Evolutionary conservation across 1,284 basidiomycete species (phyloP), one percentile per base, ranked within the genome.

Genomic region (Ceratobasidium sp.): DNA sequence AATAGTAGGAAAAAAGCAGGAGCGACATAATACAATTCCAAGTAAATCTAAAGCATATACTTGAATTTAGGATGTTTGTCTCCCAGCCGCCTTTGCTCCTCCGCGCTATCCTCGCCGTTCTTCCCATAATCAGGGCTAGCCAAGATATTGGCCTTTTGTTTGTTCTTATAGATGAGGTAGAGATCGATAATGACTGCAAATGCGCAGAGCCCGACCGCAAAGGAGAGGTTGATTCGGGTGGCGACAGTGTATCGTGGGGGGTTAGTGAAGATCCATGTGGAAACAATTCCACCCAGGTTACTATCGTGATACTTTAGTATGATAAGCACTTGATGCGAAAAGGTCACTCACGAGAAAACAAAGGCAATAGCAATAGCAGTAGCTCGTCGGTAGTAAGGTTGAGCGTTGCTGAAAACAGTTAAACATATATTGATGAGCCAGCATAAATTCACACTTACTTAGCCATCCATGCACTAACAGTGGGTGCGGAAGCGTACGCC

Each of bases 401-500:
- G 48, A 46, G 54, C 67, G 62, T 79, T 79, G n/a, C 74, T 78
- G 7, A 52, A 38, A 56, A 54, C 15, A 23, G 20, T 68, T 15
- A 76, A 38, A 48, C n/a, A 40, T 3, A 69, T 23, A n/a, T n/a
- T n/a, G n/a, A n/a, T 33, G 44, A 2, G 7, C 13, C 38, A 40
- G 54, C 2, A 33, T 54, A 1, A 28, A 33, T 38, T 38, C 1
- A 17, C 26, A 52, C 77, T 62, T 40, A 81, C 81, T 80, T 74
- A 70, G 80, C 81, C 82, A 83, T 83, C 83, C 83, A 84, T 4
- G 82, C 81, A 3, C 81, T 82, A 9, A 81, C 71, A 23, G 83
- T 74, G 1, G 83, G 82, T 0, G 83, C 82, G 6, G 79, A 77
- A 12, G 81, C 81, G 68, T 84, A 84, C 2, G 82, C 82, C 28